Percentiles rank a stretch among this genome's conserved stretches.
phyloP scores from a whole-genome alignment of 2,329 filamentous ascomycete species.

The Monosporascus ibericus region DNA sequence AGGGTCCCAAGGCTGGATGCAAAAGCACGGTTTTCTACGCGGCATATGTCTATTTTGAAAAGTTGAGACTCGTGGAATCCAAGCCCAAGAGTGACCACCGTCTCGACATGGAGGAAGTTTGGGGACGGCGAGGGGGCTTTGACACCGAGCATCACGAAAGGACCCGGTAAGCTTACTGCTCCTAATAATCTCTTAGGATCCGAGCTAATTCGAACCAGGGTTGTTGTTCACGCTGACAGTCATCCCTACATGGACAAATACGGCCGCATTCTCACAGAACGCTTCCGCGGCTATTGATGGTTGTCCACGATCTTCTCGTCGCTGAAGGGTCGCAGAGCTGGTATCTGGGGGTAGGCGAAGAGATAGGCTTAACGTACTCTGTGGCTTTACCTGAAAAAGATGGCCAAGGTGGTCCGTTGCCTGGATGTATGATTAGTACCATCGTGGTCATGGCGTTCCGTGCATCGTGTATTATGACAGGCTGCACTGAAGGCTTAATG shows the following conservation, averaged over 20 bases:
- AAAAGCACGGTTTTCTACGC: slow-evolving; percentile 43
- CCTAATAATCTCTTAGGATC: background rate
- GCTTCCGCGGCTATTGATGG: background rate
- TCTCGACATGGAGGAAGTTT: slow-evolving; percentile 38
- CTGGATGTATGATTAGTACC: no score
- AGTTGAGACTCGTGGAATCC: slow-evolving; percentile 42
- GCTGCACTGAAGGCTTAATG: no score
- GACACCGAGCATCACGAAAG: slow-evolving; percentile 2
- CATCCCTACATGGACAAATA: background rate
- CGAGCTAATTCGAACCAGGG: background rate
- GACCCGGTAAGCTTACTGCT: slow-evolving; percentile 1
- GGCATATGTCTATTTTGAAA: slow-evolving; percentile 54
- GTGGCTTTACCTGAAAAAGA: no score
- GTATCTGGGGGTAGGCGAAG: no score
- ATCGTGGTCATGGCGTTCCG: no score
- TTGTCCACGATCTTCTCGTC: no score
- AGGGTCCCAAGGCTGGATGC: slow-evolving; percentile 38
- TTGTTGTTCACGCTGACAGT: background rate
- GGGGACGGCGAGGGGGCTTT: slow-evolving; percentile 3
- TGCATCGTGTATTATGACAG: no score
- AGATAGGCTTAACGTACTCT: no score
- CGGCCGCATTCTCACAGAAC: background rate
- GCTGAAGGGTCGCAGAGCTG: no score
- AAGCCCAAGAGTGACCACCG: slow-evolving; percentile 47
- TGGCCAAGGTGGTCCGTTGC: no score